Evolutionary conservation across 2,329 filamentous ascomycete genomes (phyloP), one percentile per base, ranked within the genome.

Genomic region (Penicillium sp.): DNA sequence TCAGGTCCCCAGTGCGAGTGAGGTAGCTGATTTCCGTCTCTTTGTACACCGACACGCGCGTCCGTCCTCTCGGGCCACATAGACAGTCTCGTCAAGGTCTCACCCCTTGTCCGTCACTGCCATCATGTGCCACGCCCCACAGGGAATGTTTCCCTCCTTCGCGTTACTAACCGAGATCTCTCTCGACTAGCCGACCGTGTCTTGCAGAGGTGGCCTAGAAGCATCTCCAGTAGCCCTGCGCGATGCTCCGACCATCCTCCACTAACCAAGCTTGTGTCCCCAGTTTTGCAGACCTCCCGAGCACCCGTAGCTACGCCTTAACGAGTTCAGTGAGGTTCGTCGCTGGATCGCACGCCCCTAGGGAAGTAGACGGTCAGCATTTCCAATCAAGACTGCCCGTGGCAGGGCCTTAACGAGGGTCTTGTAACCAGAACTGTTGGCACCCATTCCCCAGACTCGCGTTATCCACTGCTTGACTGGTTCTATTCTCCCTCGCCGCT

Each of bases 271-370:
- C 44, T 39, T 46, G 26, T 46, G 26, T 46, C 34, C 22, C 44
- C 40, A 6, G 32, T 17, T 47, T 50, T 42, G 28, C 33, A 50
- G 46, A 19, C 47, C 46, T 46, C 47, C 37, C 39, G 17, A 47
- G 13, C 31, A 51, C 35, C 51, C 31, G 35, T 35, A 15, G 33
- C 33, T 35, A 6, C 6, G 33, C 33, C 33, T 52, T 49, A 49
- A 52, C 29, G 41, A 49, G 42, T 46, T 50, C 47, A 39, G 41
- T 13, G 47, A 50, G 47, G 47, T 19, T 48, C 40, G 35, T 53
- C 42, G 34, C 48, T 43, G 44, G 47, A 53, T 33, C 38, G 40
- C 39, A 38, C 13, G 38, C 2, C 33, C 33, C 33, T 43, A 45
- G 45, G 45, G 26, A n/a, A n/a, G n/a, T n/a, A n/a, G n/a, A n/a